These are phyloP conservation scores for Heteromeles arbutifolia DNA, from an alignment of 306 rosid species.

Conservation along the genomic window DNA sequence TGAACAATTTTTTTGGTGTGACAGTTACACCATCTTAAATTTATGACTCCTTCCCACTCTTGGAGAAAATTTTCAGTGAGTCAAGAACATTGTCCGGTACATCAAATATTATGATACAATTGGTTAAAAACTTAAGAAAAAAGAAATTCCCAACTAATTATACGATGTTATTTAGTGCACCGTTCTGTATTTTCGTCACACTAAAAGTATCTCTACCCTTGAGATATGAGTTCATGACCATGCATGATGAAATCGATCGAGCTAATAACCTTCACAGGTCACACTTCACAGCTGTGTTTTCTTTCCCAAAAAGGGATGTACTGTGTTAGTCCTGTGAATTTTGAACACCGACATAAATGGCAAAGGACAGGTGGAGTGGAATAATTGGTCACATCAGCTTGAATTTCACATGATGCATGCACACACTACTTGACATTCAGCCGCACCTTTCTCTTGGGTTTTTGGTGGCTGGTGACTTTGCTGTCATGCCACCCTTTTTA, in stretches of 20 bases:
- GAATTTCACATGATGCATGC: slow-evolving; percentile 8
- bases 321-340: not conserved
- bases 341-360: slow-evolving; percentile 2
- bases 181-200: too few relatives aligned
- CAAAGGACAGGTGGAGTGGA: not conserved
- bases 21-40: too few relatives aligned
- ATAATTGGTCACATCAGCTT: not conserved
- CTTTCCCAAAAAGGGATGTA: not conserved
- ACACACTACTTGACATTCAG: not conserved
- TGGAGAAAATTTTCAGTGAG: too few relatives aligned
- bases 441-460: not conserved
- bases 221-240: not conserved
- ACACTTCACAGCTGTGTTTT: not conserved
- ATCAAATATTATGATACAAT: too few relatives aligned
- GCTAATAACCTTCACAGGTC: not conserved
- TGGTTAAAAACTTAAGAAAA: too few relatives aligned
- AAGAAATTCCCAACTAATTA: too few relatives aligned
- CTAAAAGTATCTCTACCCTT: not conserved
- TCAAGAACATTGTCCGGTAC: rapidly evolving
- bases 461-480: too few relatives aligned
- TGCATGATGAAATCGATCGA: not conserved
- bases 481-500: not conserved
- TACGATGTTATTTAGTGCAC: too few relatives aligned
- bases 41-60: too few relatives aligned
- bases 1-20: too few relatives aligned